Base-by-base conservation (phyloP, 2,329 filamentous ascomycete genomes). In the Pseudopithomyces maydicus region DNA sequence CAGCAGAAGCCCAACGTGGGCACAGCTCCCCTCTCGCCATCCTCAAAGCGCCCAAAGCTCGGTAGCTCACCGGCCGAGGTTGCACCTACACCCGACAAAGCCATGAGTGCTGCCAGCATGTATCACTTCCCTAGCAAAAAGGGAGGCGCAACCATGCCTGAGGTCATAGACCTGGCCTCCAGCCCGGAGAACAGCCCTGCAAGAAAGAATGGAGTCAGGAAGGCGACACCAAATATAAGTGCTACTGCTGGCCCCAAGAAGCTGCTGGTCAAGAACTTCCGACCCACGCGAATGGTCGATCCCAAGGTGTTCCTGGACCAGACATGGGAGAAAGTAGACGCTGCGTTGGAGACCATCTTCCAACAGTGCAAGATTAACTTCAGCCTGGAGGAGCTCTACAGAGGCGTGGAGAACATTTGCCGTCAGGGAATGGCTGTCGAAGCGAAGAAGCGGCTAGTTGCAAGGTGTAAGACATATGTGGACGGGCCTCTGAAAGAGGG, bases 211-310 rank as follows among this genome's bases (percentile, higher is more conserved):
- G 78, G 69, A 51, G 67, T 66, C 54, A 73, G 72, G 59, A 71
- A 69, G 41, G 75, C 74, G 52, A 79, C 80, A 49, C 91, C 93
- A 71, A 90, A 89, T 65, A 88, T 91, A 12, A 87, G 91, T 68
- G 82, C 84, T 11, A 67, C 56, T 39, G 47, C 56, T 17, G 92
- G 92, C 32, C 88, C 91, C 19, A 93, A 90, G 81, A 93, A 90
- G 77, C 84, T 99, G 44, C 85, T 94, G n/a, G 91, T 99, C 68
- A 97, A 97, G 84, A 98, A 97, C 73, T 84, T 97, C 62, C 87
- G 89, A 57, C 83, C 85, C 1, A 82, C 82, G 17, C 78, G 84
- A n/a, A 82, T 84, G 56, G 81, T 85, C 53, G 86, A 92, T 66
- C 85, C 90, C 19, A 87, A 90, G 60, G 83, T 86, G 61, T 98